Evolutionary conservation across 2,329 filamentous ascomycete genomes (phyloP).

Genomic region (Elsinoe perseae): DNA sequence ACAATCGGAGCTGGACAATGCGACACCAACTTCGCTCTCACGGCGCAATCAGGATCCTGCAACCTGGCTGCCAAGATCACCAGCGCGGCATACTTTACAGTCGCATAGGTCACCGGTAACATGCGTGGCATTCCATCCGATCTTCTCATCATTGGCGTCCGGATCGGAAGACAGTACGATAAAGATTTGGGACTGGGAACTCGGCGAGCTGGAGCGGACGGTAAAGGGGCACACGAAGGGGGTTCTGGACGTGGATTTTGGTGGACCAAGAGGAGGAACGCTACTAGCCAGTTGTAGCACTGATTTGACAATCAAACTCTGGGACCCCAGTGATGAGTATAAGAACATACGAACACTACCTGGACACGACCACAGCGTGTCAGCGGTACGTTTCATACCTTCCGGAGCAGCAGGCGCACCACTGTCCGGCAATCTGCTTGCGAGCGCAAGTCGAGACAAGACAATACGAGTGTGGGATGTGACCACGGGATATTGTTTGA

Average conservation of each 20-base stretch:
- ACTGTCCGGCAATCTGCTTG: conserved; percentile 74
- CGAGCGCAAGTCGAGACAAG: conserved; percentile 78
- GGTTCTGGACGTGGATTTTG: conserved; percentile 83
- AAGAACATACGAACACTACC: conserved; percentile 89
- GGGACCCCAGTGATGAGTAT: conserved; percentile 87
- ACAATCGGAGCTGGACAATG: conserved; percentile 76
- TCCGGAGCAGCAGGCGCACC: conserved; percentile 71
- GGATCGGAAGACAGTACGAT: conserved; percentile 89
- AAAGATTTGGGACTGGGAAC: conserved; percentile 96
- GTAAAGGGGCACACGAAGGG: conserved; percentile 88
- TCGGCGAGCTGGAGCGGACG: conserved; percentile 82
- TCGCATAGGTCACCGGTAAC: conserved; percentile 76
- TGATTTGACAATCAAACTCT: conserved; percentile 88
- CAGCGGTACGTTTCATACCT: conserved; percentile 79
- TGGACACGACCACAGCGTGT: conserved; percentile 88
- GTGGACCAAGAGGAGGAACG: conserved; percentile 71
- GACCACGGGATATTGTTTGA: conserved; percentile 84
- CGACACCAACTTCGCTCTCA: conserved; percentile 70
- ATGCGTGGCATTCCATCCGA: conserved; percentile 84
- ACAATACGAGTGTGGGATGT: conserved; percentile 87
- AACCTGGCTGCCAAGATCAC: conserved; percentile 77
- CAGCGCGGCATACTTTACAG: conserved; percentile 72
- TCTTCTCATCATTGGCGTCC: conserved; percentile 83
- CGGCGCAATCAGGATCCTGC: conserved; percentile 74
- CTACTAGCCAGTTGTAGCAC: conserved; percentile 77